These are phyloP conservation scores for Echites panduratus DNA, from an alignment of 257 asterid genomes.

Conservation along the genomic window DNA sequence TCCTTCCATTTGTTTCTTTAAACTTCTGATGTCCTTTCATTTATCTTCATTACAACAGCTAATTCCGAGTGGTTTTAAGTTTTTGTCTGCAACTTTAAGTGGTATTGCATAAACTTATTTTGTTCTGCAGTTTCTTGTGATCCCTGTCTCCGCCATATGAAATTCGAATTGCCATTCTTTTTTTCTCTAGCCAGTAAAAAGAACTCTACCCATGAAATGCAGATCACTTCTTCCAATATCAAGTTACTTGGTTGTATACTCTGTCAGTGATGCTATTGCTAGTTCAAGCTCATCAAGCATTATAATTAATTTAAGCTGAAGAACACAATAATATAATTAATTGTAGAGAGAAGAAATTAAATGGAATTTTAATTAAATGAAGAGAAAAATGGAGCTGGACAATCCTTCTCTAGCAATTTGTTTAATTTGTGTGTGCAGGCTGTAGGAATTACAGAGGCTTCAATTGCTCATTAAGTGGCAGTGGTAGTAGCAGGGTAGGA, in stretches of 20 bases:
- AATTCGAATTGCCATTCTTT: background rate
- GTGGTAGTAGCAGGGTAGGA: no score
- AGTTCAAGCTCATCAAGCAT: background rate
- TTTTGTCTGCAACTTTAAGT: background rate
- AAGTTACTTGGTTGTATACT: background rate
- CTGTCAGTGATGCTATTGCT: background rate
- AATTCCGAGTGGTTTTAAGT: background rate
- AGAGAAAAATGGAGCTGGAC: background rate
- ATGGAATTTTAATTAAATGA: background rate
- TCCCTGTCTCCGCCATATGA: background rate
- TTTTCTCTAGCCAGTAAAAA: background rate
- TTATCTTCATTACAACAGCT: background rate
- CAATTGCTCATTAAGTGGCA: slow-evolving; percentile 25
- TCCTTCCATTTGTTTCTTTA: no score
- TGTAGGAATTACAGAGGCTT: slow-evolving; percentile 56
- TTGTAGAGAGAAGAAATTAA: no score
- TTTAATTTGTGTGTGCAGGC: slow-evolving; percentile 30
- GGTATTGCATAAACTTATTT: slow-evolving; percentile 8
- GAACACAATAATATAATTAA: no score
- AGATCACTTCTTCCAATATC: background rate
- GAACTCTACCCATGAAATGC: background rate
- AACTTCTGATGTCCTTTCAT: background rate
- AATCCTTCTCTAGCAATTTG: background rate
- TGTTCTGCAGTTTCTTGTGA: background rate
- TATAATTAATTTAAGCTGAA: no score